Base-by-base conservation (phyloP, 139 green algal genomes). In the Haematococcus lacustris region DNA sequence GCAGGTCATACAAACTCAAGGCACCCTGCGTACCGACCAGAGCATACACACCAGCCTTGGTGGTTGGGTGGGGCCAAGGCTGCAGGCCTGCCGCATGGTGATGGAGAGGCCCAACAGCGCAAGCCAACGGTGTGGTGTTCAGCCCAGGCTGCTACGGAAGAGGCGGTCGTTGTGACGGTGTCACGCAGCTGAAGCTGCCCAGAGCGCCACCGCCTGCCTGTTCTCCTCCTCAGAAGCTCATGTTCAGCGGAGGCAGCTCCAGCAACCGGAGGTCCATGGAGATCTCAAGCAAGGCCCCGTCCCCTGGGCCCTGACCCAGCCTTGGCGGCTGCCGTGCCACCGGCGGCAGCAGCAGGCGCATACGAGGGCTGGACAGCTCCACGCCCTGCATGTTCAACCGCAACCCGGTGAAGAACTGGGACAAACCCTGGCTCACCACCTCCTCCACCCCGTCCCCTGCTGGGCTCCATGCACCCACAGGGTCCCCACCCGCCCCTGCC, bases 221-320 rank as follows among this genome's bases (percentile, higher is more conserved):
- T n/a, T n/a, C n/a, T n/a, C n/a, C n/a, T n/a, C 47, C 37, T 72
- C n/a, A 82, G 50, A 82, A 82, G 57, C 75, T 71, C 76, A 82
- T 82, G 67, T 82, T 25, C 0, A 82, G 43, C 0, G 76, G 76
- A 7, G 76, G 76, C 41, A 82, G 57, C 38, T 59, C 35, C 47
- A 73, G n/a, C 26, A 82, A 68, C 2, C 66, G 35, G 30, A 73
- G n/a, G 28, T 50, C 73, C 76, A 82, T 78, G 57, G 32, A 53
- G 32, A 82, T 82, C 13, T 61, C 65, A 34, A 82, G 76, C 71
- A 76, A 21, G 71, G n/a, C 51, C 43, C 28, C 37, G 71, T 1
- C 51, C 43, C 28, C 37, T 2, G n/a, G 35, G 37, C 25, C 0
- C 39, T 1, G 60, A 2, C 33, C 25, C 43, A 33, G 21, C 1